Evolutionary conservation across 2,329 filamentous ascomycete genomes (phyloP).

Genomic region (Fusarium bulbicola): DNA sequence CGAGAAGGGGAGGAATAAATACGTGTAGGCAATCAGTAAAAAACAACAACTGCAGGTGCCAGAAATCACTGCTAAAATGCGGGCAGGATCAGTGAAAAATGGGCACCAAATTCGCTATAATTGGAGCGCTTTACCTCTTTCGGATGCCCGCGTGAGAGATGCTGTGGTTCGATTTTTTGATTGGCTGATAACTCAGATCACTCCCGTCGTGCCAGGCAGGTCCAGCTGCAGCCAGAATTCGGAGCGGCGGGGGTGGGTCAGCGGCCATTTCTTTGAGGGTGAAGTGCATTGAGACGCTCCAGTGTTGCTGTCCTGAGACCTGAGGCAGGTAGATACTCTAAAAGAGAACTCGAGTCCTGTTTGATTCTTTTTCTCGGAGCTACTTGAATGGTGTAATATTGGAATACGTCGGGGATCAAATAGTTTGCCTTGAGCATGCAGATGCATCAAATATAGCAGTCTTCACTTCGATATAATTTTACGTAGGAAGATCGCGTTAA

Average conservation of each 20-base stretch:
- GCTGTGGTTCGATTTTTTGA: slow-evolving; percentile 34
- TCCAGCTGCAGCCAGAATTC: slow-evolving; percentile 1
- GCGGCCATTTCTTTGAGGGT: background rate
- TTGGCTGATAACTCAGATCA: slow-evolving; percentile 27
- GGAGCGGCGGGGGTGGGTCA: slow-evolving; percentile 9
- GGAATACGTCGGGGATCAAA: background rate
- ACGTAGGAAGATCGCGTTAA: background rate
- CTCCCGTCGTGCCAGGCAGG: slow-evolving; percentile 5
- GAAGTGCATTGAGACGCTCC: background rate
- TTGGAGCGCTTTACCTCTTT: slow-evolving; percentile 19
- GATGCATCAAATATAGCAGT: background rate
- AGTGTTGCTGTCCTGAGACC: background rate
- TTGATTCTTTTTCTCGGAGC: background rate
- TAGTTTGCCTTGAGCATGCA: background rate
- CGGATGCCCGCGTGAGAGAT: slow-evolving; percentile 14
- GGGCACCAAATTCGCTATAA: slow-evolving; percentile 8
- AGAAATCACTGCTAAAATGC: slow-evolving; percentile 30
- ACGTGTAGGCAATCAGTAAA: slow-evolving; percentile 51
- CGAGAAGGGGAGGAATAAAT: slow-evolving; percentile 47
- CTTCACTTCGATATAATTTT: background rate
- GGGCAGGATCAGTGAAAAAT: slow-evolving; percentile 42
- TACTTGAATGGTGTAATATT: background rate
- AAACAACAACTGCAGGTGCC: slow-evolving; percentile 19
- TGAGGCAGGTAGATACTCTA: background rate
- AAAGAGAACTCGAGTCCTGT: background rate